Evolutionary conservation across 441 rosid genomes (phyloP).

Genomic region (Adansonia gregorii): DNA sequence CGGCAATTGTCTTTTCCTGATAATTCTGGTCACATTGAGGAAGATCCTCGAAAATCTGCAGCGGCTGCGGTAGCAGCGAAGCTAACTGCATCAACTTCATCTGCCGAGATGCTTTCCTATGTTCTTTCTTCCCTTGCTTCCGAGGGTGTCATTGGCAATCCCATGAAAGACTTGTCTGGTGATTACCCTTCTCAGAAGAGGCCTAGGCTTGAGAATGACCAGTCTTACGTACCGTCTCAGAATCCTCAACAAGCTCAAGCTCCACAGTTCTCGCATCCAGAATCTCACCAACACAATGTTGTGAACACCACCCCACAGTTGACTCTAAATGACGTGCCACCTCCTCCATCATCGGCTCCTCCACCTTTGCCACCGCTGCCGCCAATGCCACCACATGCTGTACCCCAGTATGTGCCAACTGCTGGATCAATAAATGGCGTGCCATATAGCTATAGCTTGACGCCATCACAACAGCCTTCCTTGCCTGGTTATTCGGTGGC

Average conservation of each 20-base stretch:
- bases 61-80: conserved; percentile 92
- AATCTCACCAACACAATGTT: conserved; percentile 21
- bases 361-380: conserved; percentile 30
- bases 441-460: conserved; percentile 22
- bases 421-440: conserved; percentile 23
- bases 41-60: conserved; percentile 74
- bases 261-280: conserved; percentile 1
- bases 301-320: conserved; percentile 15
- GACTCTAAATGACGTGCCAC: conserved; percentile 24
- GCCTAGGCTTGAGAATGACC: conserved; percentile 69
- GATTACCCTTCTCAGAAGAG: conserved; percentile 71
- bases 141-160: conserved; percentile 67
- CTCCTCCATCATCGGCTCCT: conserved; percentile 31
- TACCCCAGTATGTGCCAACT: conserved; percentile 22
- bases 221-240: conserved; percentile 46
- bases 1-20: conserved; percentile 50
- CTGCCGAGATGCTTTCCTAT: conserved; percentile 86
- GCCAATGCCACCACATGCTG: conserved; percentile 23
- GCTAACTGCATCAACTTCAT: conserved; percentile 91
- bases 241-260: conserved; percentile 9
- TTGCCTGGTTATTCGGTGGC: conserved; percentile 22
- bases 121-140: conserved; percentile 94
- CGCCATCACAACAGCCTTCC: conserved; percentile 15
- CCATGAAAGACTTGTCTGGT: conserved; percentile 46
- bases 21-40: conserved; percentile 47